Conservation (phyloP, 805 yeast genomes). For the Metschnikowia hibisci region DNA sequence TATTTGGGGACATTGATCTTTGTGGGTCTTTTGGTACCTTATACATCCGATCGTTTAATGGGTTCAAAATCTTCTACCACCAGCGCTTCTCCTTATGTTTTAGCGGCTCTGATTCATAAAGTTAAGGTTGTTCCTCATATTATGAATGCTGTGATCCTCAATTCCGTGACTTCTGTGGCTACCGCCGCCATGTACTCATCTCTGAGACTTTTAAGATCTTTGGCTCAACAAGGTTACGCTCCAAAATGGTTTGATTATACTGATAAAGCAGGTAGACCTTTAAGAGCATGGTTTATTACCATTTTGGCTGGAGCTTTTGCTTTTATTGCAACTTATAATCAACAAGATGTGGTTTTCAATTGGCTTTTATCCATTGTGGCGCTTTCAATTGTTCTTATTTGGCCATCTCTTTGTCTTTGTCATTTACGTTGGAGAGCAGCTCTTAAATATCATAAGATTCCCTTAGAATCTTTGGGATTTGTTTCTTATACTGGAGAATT, state of each 20-base stretch:
- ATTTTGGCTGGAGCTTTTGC: constrained; percentile 22
- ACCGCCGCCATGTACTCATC: constrained; percentile 31
- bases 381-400: constrained; percentile 23
- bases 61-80: constrained; percentile 31
- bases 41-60: constrained; percentile 30
- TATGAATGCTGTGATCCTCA: constrained; percentile 31
- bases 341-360: constrained; percentile 28
- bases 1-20: constrained; percentile 38
- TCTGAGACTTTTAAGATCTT: constrained; percentile 23
- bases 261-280: constrained; percentile 27
- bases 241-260: constrained; percentile 28
- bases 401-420: constrained; percentile 26
- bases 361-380: constrained; percentile 31
- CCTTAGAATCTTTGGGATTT: constrained; percentile 23
- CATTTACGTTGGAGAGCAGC: constrained; percentile 31
- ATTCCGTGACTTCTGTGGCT: constrained; percentile 30
- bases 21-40: constrained; percentile 39
- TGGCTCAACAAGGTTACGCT: constrained; percentile 28
- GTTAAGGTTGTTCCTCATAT: constrained; percentile 28
- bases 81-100: constrained; percentile 27
- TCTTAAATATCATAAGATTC: constrained; percentile 20
- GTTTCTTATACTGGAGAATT: constrained; percentile 37
- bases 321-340: constrained; percentile 30
- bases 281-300: constrained; percentile 25
- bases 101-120: constrained; percentile 27